Conservation (phyloP, 2,329 filamentous ascomycete genomes). For the Fusarium sp. region DNA sequence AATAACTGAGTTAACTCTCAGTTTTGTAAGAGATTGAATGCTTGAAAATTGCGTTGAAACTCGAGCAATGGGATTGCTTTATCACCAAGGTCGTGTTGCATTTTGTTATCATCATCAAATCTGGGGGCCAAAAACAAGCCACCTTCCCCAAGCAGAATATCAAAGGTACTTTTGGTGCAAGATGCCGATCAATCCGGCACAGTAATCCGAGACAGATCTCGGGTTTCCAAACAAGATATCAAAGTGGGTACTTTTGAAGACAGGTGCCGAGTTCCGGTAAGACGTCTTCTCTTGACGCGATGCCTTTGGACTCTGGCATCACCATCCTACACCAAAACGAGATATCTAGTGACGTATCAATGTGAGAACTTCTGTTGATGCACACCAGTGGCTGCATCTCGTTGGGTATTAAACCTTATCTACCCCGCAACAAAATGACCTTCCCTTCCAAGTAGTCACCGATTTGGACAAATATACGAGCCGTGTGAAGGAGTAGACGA, state of each 20-base stretch:
- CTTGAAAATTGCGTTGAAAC: too few species aligned
- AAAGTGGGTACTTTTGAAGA: not conserved
- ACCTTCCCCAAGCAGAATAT: not conserved
- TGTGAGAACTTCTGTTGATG: not conserved
- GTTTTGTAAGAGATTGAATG: not conserved
- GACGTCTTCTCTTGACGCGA: not conserved
- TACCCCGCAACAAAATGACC: not conserved
- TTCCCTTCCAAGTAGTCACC: not conserved
- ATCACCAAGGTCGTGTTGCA: not conserved
- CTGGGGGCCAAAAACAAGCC: not conserved
- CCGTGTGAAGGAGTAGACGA: accelerated
- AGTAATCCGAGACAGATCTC: not conserved
- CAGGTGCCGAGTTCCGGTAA: not conserved
- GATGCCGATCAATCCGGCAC: not conserved
- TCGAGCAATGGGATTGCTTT: not conserved
- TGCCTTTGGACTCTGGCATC: not conserved
- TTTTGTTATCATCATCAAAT: not conserved
- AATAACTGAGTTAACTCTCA: too few species aligned
- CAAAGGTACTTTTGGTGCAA: not conserved
- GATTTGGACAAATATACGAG: not conserved
- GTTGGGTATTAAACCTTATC: not conserved
- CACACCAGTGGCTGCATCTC: accelerated
- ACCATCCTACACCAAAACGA: not conserved
- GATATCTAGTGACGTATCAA: not conserved
- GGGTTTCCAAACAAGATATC: not conserved